A percentile compares a stretch with the other conserved stretches of the same genome.
Conservation (phyloP, 257 asterid genomes). For the Mitragyna speciosa region DNA sequence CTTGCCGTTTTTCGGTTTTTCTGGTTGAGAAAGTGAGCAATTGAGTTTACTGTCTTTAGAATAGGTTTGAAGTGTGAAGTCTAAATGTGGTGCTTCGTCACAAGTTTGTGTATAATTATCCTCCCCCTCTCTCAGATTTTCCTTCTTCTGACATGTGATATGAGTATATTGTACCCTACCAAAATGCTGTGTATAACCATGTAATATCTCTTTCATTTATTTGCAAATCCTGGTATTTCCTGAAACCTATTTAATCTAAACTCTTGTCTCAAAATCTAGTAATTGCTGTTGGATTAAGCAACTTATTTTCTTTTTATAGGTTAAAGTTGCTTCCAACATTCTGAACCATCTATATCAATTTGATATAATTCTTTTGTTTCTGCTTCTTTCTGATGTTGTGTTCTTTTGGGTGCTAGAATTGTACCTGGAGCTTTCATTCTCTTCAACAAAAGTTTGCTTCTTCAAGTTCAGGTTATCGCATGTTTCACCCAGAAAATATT, state of each 20-base stretch:
- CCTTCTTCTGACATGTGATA: neutral
- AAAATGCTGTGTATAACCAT: too few relatives aligned
- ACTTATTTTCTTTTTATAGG: neutral
- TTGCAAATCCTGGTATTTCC: neutral
- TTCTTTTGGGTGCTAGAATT: slow-evolving; percentile 50
- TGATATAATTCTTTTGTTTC: slow-evolving; percentile 8
- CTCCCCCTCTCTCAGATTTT: neutral
- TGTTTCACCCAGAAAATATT: slow-evolving; percentile 22
- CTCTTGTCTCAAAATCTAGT: neutral
- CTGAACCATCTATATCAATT: neutral
- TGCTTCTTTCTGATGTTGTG: slow-evolving; percentile 17
- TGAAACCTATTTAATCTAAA: neutral
- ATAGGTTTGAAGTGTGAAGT: neutral
- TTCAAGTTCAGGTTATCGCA: slow-evolving; percentile 77
- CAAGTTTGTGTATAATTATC: neutral
- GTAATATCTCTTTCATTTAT: neutral
- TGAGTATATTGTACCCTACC: too few relatives aligned
- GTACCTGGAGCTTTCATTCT: slow-evolving; percentile 55
- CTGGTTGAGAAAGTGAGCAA: neutral
- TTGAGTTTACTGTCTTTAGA: neutral
- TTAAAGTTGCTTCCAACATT: neutral
- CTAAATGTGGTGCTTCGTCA: slow-evolving; percentile 1
- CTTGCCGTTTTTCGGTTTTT: neutral
- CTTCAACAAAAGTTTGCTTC: slow-evolving; percentile 65
- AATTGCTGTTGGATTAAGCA: neutral